Evolutionary conservation across 1,284 basidiomycete genomes (phyloP).

Genomic region (Ustilago trichophora): DNA sequence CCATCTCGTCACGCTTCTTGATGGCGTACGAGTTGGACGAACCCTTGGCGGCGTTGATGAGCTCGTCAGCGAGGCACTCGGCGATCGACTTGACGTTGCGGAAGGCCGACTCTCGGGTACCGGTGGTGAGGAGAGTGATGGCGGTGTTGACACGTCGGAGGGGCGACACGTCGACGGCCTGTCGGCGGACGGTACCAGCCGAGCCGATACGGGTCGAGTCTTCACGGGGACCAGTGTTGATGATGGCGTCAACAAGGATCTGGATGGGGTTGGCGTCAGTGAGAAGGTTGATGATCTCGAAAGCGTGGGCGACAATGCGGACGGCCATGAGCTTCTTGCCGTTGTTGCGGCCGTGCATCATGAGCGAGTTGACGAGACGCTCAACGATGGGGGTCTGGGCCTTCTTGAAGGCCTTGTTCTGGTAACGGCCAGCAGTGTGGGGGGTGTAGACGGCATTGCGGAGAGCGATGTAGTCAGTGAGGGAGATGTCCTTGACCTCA

Average conservation of each 20-base stretch:
- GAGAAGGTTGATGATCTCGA: conserved; percentile 99
- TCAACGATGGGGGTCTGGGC: conserved; percentile 99
- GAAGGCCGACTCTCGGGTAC: conserved; percentile 99
- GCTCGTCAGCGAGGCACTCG: conserved; percentile 98
- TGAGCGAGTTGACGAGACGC: conserved; percentile 91
- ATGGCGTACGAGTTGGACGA: conserved; percentile 99
- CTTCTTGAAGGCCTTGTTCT: conserved; percentile 99
- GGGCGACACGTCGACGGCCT: conserved; percentile 99
- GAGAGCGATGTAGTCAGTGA: conserved; percentile 94
- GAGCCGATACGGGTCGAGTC: conserved; percentile 99
- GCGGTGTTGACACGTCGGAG: conserved; percentile 98
- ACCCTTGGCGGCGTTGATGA: conserved; percentile 99
- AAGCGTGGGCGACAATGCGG: conserved; percentile 98
- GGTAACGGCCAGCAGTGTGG: conserved; percentile 98
- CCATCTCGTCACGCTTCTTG: conserved; percentile 91
- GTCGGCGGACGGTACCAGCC: conserved; percentile 98
- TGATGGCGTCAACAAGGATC: conserved; percentile 95
- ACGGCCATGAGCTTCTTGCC: conserved; percentile 99
- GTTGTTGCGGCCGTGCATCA: conserved; percentile 99
- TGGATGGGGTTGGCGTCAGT: conserved; percentile 99
- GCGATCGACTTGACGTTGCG: conserved; percentile 97
- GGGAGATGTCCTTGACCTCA: conserved; percentile 93
- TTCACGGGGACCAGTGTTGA: conserved; percentile 99
- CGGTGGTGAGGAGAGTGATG: conserved; percentile 91
- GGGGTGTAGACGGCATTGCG: conserved; percentile 95